Conservation (phyloP, 2,329 filamentous ascomycete genomes). For the Colletotrichum scovillei region DNA sequence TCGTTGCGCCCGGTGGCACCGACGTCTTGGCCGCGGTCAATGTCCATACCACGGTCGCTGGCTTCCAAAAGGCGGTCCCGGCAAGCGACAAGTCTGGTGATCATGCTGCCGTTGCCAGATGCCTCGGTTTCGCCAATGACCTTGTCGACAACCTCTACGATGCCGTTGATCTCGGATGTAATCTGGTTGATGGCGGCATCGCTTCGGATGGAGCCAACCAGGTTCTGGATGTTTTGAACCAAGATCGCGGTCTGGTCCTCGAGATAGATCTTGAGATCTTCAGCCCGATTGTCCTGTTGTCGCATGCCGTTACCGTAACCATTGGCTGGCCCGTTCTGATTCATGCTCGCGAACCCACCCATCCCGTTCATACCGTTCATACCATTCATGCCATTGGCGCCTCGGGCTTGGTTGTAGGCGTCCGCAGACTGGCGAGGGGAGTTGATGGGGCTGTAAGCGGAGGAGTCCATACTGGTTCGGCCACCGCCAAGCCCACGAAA, state of each 20-base stretch:
- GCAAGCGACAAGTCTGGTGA: constrained; percentile 70
- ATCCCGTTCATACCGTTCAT: constrained; percentile 50
- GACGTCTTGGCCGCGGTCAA: constrained; percentile 72
- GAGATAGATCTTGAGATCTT: constrained; percentile 76
- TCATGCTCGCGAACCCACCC: constrained; percentile 48
- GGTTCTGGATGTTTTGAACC: constrained; percentile 83
- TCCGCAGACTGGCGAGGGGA: constrained; percentile 72
- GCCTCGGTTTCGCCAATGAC: constrained; percentile 75
- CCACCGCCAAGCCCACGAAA: constrained; percentile 69
- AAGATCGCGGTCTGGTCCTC: constrained; percentile 85
- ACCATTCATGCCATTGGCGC: constrained; percentile 44
- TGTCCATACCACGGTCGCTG: constrained; percentile 69
- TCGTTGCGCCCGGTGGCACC: constrained; percentile 62
- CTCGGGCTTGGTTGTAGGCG: constrained; percentile 49
- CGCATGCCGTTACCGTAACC: constrained; percentile 51
- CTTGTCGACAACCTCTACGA: constrained; percentile 76
- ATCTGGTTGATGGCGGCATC: constrained; percentile 74
- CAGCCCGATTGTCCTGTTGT: constrained; percentile 53
- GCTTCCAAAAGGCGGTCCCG: constrained; percentile 74
- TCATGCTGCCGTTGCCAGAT: constrained; percentile 62
- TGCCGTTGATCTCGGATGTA: constrained; percentile 75
- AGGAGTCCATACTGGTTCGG: constrained; percentile 75
- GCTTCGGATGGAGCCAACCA: constrained; percentile 78
- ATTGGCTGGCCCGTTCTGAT: constrained; percentile 51
- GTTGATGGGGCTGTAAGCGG: constrained; percentile 79